Conservation (phyloP, 177 flowering plant genomes). For the Viscum album region DNA sequence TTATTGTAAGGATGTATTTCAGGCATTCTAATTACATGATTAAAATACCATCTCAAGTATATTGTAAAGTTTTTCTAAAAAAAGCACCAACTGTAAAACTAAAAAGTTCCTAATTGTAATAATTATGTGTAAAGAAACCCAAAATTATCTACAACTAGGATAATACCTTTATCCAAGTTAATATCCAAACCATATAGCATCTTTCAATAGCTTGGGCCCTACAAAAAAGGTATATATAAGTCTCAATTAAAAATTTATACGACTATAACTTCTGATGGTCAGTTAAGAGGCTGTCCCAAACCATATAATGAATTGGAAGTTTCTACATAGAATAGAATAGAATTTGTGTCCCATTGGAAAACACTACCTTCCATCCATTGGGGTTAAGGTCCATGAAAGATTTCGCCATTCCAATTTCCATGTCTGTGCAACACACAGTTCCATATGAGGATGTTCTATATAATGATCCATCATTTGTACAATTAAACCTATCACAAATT, state of each 20-base stretch:
- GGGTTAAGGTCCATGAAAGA: slow-evolving; percentile 76
- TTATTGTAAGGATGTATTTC: too few species aligned
- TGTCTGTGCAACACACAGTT: slow-evolving; percentile 66
- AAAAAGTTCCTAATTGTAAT: background rate
- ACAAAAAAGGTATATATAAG: background rate
- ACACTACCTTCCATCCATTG: slow-evolving; percentile 73
- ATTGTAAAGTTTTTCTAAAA: too few species aligned
- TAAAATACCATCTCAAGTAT: too few species aligned
- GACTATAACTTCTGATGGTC: too few species aligned
- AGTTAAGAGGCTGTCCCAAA: too few species aligned
- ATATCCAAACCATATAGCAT: slow-evolving; percentile 95
- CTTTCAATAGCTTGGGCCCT: slow-evolving; percentile 51
- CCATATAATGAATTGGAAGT: too few species aligned
- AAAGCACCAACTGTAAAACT: background rate
- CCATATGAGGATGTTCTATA: slow-evolving; percentile 93
- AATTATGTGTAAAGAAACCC: slow-evolving; percentile 68
- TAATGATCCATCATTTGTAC: slow-evolving; percentile 56
- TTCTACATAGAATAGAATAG: too few species aligned
- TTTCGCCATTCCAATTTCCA: slow-evolving; percentile 71
- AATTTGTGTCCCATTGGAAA: too few species aligned
- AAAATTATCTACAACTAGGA: slow-evolving; percentile 80
- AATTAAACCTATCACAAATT: slow-evolving; percentile 45
- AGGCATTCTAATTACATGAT: too few species aligned
- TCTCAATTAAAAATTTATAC: too few species aligned
- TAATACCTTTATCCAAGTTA: slow-evolving; percentile 53